Conservation (phyloP, 108 stramenopile species). For the Cyclotella sp. region DNA sequence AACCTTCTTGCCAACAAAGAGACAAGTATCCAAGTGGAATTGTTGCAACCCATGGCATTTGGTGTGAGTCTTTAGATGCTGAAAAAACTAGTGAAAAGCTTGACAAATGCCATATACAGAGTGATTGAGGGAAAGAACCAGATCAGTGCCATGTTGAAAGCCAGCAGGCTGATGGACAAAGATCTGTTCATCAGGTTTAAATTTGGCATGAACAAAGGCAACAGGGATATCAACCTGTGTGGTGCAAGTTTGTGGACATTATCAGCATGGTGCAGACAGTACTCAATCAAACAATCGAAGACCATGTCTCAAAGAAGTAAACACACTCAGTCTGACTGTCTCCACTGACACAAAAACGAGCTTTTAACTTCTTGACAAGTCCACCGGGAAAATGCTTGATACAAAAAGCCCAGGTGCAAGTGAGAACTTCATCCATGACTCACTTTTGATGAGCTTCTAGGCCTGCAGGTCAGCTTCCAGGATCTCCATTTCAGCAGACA, state of each 20-base stretch:
- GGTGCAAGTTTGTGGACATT: conserved; percentile 4
- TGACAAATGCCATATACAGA: conserved; percentile 46
- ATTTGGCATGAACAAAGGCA: conserved; percentile 59
- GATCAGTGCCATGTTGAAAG: conserved; percentile 5
- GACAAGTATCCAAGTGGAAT: conserved; percentile 52
- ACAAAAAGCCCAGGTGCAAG: too few species aligned
- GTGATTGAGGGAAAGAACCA: conserved; percentile 25
- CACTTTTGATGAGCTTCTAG: conserved; percentile 20
- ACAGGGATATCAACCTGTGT: conserved; percentile 38
- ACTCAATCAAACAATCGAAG: conserved; percentile 53
- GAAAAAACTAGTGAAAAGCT: too few species aligned
- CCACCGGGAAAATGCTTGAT: too few species aligned
- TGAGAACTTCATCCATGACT: conserved; percentile 8
- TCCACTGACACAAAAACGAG: conserved; percentile 52
- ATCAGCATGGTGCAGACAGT: conserved; percentile 38
- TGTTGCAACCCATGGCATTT: conserved; percentile 23
- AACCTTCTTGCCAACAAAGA: conserved; percentile 34
- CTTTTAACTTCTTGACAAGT: conserved; percentile 55
- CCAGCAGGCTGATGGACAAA: too few species aligned
- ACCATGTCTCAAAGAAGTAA: conserved; percentile 41
- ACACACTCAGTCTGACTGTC: conserved; percentile 39
- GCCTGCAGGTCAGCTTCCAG: conserved; percentile 18
- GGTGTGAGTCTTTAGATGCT: conserved; percentile 9
- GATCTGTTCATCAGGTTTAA: conserved; percentile 39
- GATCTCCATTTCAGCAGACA: conserved; percentile 27